These are phyloP conservation scores for Penicillium flavigenum DNA, from an alignment of 495 filamentous ascomycete genomes.

Conservation along the genomic window DNA sequence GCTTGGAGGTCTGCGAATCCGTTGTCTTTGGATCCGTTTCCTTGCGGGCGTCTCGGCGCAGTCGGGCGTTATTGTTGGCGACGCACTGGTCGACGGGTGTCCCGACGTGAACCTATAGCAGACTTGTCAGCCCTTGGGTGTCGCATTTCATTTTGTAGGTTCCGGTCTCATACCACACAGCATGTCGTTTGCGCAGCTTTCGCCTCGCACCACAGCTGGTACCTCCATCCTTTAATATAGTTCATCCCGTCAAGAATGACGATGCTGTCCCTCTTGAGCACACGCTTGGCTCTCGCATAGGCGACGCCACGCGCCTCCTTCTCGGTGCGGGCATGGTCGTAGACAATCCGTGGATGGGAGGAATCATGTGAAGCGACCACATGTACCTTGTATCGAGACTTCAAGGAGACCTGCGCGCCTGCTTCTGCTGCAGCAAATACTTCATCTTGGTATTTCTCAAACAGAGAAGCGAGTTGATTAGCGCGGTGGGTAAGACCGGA, in stretches of 20 bases:
- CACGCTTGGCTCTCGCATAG: constrained; percentile 82
- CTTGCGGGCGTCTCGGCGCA: constrained; percentile 21
- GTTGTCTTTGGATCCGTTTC: neutral
- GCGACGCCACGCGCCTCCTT: constrained; percentile 89
- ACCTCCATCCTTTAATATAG: constrained; percentile 97
- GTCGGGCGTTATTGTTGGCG: constrained; percentile 44
- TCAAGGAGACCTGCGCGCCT: constrained; percentile 41
- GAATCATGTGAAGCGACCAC: constrained; percentile 57
- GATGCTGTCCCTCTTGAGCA: constrained; percentile 72
- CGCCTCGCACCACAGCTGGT: constrained; percentile 92
- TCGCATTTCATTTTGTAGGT: neutral
- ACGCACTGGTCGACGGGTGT: constrained; percentile 67
- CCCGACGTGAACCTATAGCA: constrained; percentile 69
- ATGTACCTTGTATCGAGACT: constrained; percentile 52
- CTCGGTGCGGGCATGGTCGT: constrained; percentile 66
- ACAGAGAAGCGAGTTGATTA: constrained; percentile 62
- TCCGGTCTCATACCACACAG: constrained; percentile 62
- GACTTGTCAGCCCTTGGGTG: constrained; percentile 15
- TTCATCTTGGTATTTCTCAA: constrained; percentile 43
- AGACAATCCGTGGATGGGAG: constrained; percentile 47
- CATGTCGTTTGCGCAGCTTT: constrained; percentile 81
- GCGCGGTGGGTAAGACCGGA: constrained; percentile 92
- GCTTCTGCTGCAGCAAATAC: constrained; percentile 54
- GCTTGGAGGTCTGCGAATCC: neutral
- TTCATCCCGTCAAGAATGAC: constrained; percentile 89